Percentiles rank a stretch among this genome's conserved stretches.
Evolutionary conservation across 345 rosid genomes (phyloP).

Genomic region (Eucalyptus viminalis): DNA sequence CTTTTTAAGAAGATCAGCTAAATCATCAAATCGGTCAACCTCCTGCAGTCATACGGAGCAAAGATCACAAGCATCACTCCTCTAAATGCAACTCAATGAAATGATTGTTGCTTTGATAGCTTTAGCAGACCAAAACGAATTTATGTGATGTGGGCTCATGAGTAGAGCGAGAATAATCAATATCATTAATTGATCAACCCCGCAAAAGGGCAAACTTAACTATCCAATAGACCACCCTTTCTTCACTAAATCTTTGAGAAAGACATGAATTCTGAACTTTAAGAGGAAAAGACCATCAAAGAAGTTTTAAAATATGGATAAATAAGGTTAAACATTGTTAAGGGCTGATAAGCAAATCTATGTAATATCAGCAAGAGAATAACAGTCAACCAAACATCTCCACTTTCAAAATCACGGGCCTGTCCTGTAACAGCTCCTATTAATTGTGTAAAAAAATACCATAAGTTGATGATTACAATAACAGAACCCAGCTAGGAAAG

Average conservation of each 20-base stretch:
- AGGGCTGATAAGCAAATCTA: neutral
- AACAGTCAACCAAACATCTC: neutral
- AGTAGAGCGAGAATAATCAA: neutral
- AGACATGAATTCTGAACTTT: neutral
- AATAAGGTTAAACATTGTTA: neutral
- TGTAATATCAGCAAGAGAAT: neutral
- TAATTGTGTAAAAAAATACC: neutral
- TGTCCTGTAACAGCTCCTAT: neutral
- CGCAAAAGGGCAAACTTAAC: neutral
- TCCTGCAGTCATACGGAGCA: slow-evolving; percentile 25
- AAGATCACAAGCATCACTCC: neutral
- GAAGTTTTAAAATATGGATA: neutral
- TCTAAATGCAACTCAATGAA: neutral
- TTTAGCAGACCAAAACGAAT: neutral
- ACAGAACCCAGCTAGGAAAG: neutral
- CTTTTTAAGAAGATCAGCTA: slow-evolving; percentile 30
- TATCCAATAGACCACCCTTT: neutral
- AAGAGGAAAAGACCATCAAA: neutral
- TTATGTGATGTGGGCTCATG: neutral
- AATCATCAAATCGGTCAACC: slow-evolving; percentile 57
- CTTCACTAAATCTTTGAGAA: neutral
- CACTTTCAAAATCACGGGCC: neutral
- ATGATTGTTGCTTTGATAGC: neutral
- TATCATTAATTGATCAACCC: neutral
- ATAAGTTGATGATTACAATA: neutral